These are phyloP conservation scores for Plasmodium cynomolgi DNA, from an alignment of 169 alveolate species.

Conservation along the genomic window DNA sequence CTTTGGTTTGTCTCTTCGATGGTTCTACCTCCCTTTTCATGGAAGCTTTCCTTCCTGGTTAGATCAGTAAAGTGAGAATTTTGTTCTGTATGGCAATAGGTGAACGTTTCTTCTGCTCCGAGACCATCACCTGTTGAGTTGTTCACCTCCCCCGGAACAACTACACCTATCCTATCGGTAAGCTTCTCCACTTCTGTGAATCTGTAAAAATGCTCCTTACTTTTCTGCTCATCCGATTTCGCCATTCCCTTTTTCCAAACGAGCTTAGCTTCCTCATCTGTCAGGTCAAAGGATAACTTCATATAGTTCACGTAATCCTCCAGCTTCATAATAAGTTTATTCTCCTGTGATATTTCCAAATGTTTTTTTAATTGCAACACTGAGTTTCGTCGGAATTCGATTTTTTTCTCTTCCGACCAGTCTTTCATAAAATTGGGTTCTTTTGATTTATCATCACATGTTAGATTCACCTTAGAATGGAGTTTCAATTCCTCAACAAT, in stretches of 20 bases:
- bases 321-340: conserved; percentile 39
- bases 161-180: conserved; percentile 42
- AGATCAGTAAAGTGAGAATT: background rate
- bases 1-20: background rate
- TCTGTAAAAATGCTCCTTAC: conserved; percentile 33
- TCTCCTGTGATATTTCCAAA: conserved; percentile 67
- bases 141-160: background rate
- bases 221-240: conserved; percentile 59
- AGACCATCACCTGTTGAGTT: background rate
- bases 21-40: background rate
- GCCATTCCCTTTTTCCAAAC: conserved; percentile 41
- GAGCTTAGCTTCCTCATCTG: conserved; percentile 62
- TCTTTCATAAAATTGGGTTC: conserved; percentile 73
- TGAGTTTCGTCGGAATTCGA: conserved; percentile 66
- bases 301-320: conserved; percentile 60
- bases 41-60: background rate
- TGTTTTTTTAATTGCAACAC: conserved; percentile 50
- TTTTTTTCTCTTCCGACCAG: conserved; percentile 74
- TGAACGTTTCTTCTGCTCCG: background rate
- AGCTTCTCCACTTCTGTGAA: conserved; percentile 55
- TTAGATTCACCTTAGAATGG: conserved; percentile 41
- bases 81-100: background rate
- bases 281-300: conserved; percentile 59
- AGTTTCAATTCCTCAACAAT: conserved; percentile 38
- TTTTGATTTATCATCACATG: conserved; percentile 67